A percentile compares a stretch with the other conserved stretches of the same genome.
Conservation (phyloP, 306 rosid species). For the Alnus glutinosa region DNA sequence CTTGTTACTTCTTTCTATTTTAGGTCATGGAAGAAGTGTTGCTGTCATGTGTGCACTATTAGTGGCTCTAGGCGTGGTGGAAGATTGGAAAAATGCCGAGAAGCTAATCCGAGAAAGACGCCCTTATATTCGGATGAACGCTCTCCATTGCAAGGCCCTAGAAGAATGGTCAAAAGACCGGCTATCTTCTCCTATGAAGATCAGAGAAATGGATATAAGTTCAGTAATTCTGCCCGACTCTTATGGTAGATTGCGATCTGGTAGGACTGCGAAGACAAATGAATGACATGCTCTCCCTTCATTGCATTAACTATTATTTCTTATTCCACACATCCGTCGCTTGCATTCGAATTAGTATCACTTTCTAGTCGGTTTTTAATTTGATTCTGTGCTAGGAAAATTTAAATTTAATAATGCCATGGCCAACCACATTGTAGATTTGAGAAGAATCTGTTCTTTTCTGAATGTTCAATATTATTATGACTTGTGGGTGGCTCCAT, state of each 20-base stretch:
- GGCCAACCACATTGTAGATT: not conserved
- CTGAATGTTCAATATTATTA: not conserved
- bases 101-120: constrained; percentile 67
- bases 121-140: constrained; percentile 73
- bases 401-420: not conserved
- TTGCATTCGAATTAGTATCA: not conserved
- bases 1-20: not conserved
- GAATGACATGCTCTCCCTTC: constrained; percentile 18
- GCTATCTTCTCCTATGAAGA: constrained; percentile 52
- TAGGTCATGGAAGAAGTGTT: constrained; percentile 97
- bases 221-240: constrained; percentile 19
- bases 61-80: constrained; percentile 75
- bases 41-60: constrained; percentile 88
- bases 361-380: not conserved
- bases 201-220: constrained; percentile 16
- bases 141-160: constrained; percentile 69
- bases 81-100: constrained; percentile 94
- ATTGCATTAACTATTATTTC: constrained; percentile 5
- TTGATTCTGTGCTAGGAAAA: not conserved
- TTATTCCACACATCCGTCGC: not conserved
- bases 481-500: not conserved
- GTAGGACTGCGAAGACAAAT: constrained; percentile 18
- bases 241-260: constrained; percentile 30
- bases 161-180: constrained; percentile 88
- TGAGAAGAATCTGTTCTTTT: not conserved